These are phyloP conservation scores for Hyaloraphidium curvatum DNA, from an alignment of 192 early-diverging fungal genomes.

Conservation along the genomic window DNA sequence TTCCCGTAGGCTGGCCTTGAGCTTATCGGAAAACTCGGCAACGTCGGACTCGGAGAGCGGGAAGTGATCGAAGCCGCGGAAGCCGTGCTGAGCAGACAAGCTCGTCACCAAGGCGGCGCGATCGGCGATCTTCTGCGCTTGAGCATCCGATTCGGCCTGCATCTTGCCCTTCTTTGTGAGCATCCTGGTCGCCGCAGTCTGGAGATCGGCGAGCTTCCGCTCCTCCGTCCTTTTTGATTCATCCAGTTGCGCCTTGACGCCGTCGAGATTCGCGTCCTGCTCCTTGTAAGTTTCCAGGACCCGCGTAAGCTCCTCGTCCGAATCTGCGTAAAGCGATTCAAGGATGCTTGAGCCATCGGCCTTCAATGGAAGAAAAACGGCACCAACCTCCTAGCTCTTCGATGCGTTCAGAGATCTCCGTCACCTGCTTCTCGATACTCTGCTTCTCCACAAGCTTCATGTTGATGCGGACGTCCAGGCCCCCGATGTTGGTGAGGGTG, in stretches of 20 bases:
- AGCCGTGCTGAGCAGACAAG: conserved; percentile 15
- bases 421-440: conserved; percentile 6
- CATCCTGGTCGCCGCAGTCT: conserved; percentile 10
- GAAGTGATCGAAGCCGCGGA: conserved; percentile 16
- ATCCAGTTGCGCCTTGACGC: conserved; percentile 9
- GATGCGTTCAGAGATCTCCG: conserved; percentile 13
- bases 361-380: background rate
- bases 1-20: conserved; percentile 18
- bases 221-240: conserved; percentile 2
- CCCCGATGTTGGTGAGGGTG: conserved; percentile 17
- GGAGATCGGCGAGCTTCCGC: conserved; percentile 7
- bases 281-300: conserved; percentile 27
- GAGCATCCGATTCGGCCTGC: conserved; percentile 30
- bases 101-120: conserved; percentile 21
- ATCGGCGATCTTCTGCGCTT: conserved; percentile 15
- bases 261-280: conserved; percentile 14
- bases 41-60: conserved; percentile 20
- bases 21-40: conserved; percentile 19
- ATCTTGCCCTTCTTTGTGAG: conserved; percentile 27
- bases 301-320: conserved; percentile 36
- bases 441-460: conserved; percentile 6
- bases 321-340: conserved; percentile 15
- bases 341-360: background rate
- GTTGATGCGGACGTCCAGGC: conserved; percentile 14
- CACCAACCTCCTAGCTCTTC: conserved; percentile 15